phyloP scores from a whole-genome alignment of 2,329 filamentous ascomycete species.

The Shiraia bambusicola region DNA sequence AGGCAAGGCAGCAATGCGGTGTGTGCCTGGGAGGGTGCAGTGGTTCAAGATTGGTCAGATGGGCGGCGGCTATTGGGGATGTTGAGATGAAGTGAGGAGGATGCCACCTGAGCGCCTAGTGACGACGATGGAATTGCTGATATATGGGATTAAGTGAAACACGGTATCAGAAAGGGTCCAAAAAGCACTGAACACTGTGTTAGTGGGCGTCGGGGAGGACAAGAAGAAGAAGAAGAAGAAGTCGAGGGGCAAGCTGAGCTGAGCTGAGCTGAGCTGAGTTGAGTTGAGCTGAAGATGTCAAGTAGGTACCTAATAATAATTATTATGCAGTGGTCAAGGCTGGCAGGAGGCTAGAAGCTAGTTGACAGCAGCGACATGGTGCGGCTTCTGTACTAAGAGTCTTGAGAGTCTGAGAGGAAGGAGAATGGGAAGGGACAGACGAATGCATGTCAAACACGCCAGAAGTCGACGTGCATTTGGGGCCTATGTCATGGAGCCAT shows the following conservation, averaged over 20 bases:
- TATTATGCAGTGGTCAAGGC: conserved; percentile 12
- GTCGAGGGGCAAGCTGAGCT: conserved; percentile 13
- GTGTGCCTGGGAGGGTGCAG: conserved; percentile 16
- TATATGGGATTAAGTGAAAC: conserved; percentile 33
- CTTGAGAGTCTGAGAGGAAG: too few relatives aligned
- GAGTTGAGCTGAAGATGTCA: conserved; percentile 17
- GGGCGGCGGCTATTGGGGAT: conserved; percentile 33
- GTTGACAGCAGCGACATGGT: conserved; percentile 28
- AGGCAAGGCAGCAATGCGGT: conserved; percentile 10
- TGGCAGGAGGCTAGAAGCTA: conserved; percentile 23
- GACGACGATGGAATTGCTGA: conserved; percentile 28
- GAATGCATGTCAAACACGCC: conserved; percentile 31
- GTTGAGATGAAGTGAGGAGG: conserved; percentile 23
- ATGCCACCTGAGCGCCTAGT: conserved; percentile 39
- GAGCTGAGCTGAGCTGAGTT: too few relatives aligned
- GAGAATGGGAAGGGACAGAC: conserved; percentile 18
- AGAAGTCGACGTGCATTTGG: conserved; percentile 23
- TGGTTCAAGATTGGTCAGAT: conserved; percentile 34
- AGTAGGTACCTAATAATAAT: too few relatives aligned
- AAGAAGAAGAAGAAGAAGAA: too few relatives aligned
- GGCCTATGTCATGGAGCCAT: conserved; percentile 25
- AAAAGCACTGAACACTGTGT: conserved; percentile 26
- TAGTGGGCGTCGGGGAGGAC: conserved; percentile 17
- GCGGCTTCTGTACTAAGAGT: conserved; percentile 20
- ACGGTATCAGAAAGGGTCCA: conserved; percentile 24